These are phyloP conservation scores for Irpex lacteus DNA, from an alignment of 1,284 basidiomycete genomes.

Conservation along the genomic window DNA sequence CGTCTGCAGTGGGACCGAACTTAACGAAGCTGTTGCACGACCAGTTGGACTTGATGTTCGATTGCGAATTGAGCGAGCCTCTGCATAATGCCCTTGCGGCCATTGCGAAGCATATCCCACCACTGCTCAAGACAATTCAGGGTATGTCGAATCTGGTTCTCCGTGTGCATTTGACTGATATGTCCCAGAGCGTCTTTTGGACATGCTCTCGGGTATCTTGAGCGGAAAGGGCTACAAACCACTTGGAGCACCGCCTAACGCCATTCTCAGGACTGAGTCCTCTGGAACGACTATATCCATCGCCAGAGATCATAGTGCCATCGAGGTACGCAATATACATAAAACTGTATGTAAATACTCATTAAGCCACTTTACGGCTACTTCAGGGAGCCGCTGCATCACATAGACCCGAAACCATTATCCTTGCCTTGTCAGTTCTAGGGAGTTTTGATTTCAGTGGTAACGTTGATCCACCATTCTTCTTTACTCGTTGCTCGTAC, in stretches of 20 bases:
- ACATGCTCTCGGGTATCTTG: constrained; percentile 78
- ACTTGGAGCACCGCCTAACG: constrained; percentile 79
- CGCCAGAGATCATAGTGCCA: constrained; percentile 55
- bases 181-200: constrained; percentile 77
- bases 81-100: constrained; percentile 84
- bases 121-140: constrained; percentile 91
- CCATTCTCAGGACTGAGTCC: constrained; percentile 30
- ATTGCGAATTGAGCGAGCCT: constrained; percentile 90
- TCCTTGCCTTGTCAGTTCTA: constrained; percentile 85
- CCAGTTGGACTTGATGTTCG: constrained; percentile 96
- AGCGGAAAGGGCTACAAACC: constrained; percentile 85
- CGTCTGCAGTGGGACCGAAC: constrained; percentile 93
- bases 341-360: neutral
- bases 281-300: constrained; percentile 15
- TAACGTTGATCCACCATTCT: constrained; percentile 29
- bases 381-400: constrained; percentile 42
- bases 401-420: constrained; percentile 75
- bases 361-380: constrained; percentile 5
- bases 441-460: constrained; percentile 95
- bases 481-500: neutral
- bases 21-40: constrained; percentile 96
- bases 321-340: constrained; percentile 42
- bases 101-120: constrained; percentile 88
- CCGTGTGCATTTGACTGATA: neutral
- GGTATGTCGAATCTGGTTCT: constrained; percentile 40